Percentiles rank a stretch among this genome's conserved stretches.
phyloP scores from a whole-genome alignment of 495 filamentous ascomycete species.

The Neurospora tetraspora region DNA sequence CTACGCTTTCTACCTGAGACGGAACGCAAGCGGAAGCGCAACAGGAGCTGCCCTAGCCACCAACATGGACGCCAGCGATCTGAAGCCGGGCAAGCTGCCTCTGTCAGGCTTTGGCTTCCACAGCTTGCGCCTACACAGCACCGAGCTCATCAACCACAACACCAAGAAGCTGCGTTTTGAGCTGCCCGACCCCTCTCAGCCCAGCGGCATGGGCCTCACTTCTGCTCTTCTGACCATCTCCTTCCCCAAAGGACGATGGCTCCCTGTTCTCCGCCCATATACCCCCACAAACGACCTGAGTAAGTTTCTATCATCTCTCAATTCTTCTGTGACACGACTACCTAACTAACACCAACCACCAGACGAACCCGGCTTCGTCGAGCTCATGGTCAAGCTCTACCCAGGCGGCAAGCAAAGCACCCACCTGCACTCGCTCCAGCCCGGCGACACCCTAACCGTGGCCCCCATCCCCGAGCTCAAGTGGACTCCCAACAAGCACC shows the following conservation, averaged over 20 bases:
- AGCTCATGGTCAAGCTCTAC: conserved; percentile 56
- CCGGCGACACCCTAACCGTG: conserved; percentile 49
- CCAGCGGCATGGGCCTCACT: conserved; percentile 43
- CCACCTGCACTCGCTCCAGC: conserved; percentile 50
- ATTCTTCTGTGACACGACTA: neutral
- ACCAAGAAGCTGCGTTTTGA: conserved; percentile 55
- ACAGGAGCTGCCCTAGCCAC: neutral
- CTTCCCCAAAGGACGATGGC: conserved; percentile 39
- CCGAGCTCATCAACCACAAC: conserved; percentile 52
- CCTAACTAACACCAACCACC: conserved; percentile 1
- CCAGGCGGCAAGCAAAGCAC: conserved; percentile 51
- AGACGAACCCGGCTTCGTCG: conserved; percentile 46
- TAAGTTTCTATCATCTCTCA: conserved; percentile 17
- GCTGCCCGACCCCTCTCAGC: conserved; percentile 38
- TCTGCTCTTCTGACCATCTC: conserved; percentile 48
- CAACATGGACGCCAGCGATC: neutral
- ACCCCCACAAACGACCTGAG: conserved; percentile 47
- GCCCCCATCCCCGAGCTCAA: conserved; percentile 38
- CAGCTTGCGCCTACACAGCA: conserved; percentile 35
- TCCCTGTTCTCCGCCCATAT: conserved; percentile 49
- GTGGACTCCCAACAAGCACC: conserved; percentile 47
- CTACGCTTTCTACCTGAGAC: conserved; percentile 16
- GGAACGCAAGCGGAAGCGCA: neutral
- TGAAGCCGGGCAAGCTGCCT: conserved; percentile 12
- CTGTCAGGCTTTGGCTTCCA: conserved; percentile 26